Conservation (phyloP, 441 rosid genomes). For the Eruca vesicaria region DNA sequence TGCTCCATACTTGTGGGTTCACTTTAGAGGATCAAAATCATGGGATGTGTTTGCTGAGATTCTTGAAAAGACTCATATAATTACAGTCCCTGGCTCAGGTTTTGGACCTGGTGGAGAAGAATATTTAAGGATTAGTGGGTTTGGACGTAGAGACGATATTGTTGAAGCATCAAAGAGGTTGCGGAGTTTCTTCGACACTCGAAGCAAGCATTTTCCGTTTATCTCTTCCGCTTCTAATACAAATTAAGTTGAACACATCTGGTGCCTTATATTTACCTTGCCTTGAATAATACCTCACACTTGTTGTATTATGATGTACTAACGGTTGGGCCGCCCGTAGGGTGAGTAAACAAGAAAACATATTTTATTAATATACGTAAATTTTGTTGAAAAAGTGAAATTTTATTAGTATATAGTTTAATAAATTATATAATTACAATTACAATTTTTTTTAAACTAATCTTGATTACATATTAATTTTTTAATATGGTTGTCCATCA, state of each 20-base stretch:
- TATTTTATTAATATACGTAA: too few species aligned
- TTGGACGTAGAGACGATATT: conserved; percentile 47
- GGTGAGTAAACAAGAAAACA: too few species aligned
- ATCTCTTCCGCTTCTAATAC: conserved; percentile 12
- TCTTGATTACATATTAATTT: too few species aligned
- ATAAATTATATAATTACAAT: too few species aligned
- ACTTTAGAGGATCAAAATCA: conserved; percentile 56
- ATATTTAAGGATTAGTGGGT: conserved; percentile 59
- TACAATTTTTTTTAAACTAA: too few species aligned
- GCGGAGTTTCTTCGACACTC: conserved; percentile 21
- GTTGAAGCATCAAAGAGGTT: conserved; percentile 63
- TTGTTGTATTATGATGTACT: too few species aligned
- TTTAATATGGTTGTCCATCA: too few species aligned
- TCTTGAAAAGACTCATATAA: conserved; percentile 58
- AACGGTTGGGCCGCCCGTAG: too few species aligned
- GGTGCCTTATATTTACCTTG: neutral
- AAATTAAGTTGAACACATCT: neutral
- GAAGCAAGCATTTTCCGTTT: conserved; percentile 24
- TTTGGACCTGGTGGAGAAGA: conserved; percentile 72
- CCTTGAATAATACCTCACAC: conserved; percentile 4
- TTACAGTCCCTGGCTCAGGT: conserved; percentile 64
- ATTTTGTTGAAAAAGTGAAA: too few species aligned
- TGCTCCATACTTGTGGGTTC: conserved; percentile 73
- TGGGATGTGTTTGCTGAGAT: conserved; percentile 69
- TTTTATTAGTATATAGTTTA: too few species aligned